Percentiles rank a stretch among this genome's conserved stretches.
Conservation (phyloP, 306 rosid genomes). For the Prunus davidiana region DNA sequence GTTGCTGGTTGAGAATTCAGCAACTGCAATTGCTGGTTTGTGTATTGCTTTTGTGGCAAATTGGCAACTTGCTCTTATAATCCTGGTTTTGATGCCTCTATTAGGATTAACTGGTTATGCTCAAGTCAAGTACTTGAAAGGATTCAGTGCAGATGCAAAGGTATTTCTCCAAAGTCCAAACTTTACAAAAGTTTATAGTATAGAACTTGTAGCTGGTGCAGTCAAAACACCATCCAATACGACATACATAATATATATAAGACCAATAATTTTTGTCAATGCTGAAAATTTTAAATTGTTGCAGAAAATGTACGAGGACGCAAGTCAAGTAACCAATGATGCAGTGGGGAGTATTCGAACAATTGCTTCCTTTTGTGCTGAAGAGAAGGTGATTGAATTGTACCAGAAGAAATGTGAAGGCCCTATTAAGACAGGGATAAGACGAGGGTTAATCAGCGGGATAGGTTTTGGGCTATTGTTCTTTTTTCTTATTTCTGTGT, state of each 20-base stretch:
- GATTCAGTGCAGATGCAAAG: slow-evolving; percentile 67
- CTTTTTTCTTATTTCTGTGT: slow-evolving; percentile 41
- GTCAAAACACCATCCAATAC: background rate
- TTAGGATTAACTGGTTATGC: slow-evolving; percentile 41
- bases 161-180: slow-evolving; percentile 20
- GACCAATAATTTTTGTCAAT: background rate
- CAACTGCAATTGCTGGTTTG: slow-evolving; percentile 50
- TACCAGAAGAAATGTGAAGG: slow-evolving; percentile 58
- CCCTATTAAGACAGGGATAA: slow-evolving; percentile 45
- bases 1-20: slow-evolving; percentile 51
- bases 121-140: slow-evolving; percentile 56
- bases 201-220: too few species aligned
- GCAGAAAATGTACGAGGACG: slow-evolving; percentile 77
- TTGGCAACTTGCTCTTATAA: slow-evolving; percentile 64
- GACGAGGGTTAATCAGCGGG: slow-evolving; percentile 51
- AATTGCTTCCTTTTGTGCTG: slow-evolving; percentile 82
- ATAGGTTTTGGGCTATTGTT: slow-evolving; percentile 55
- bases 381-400: slow-evolving; percentile 63
- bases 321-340: slow-evolving; percentile 71
- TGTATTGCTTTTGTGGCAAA: slow-evolving; percentile 59
- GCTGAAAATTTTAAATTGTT: slow-evolving; percentile 14
- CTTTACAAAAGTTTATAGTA: too few species aligned
- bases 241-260: background rate
- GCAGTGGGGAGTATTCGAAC: slow-evolving; percentile 83
- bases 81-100: slow-evolving; percentile 61